These are phyloP conservation scores for Beauveria australis DNA, from an alignment of 2,329 filamentous ascomycete genomes.

Conservation along the genomic window DNA sequence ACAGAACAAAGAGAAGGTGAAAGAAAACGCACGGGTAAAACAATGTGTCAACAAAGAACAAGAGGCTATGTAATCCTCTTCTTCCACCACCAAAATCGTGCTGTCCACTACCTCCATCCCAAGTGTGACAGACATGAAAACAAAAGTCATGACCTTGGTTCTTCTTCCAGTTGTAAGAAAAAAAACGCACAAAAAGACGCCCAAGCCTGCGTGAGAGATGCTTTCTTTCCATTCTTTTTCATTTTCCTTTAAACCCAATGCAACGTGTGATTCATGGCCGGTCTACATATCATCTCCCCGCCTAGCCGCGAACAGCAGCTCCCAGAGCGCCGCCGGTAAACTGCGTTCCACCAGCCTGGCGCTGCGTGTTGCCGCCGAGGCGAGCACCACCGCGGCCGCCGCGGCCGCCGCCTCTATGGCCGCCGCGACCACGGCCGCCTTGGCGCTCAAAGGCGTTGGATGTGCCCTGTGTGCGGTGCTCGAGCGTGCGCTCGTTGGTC, in stretches of 20 bases:
- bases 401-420: slow-evolving; percentile 52
- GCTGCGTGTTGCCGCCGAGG: slow-evolving; percentile 49
- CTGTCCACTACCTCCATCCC: neutral
- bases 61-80: neutral
- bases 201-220: slow-evolving; percentile 5
- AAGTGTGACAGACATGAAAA: slow-evolving; percentile 8
- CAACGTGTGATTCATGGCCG: slow-evolving; percentile 8
- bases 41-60: neutral
- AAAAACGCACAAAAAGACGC: slow-evolving; percentile 10
- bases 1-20: slow-evolving; percentile 4
- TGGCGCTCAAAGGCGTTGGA: slow-evolving; percentile 93
- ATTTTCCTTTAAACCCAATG: slow-evolving; percentile 4
- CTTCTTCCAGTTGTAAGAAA: neutral
- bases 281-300: neutral
- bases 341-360: slow-evolving; percentile 65
- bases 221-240: slow-evolving; percentile 6
- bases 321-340: slow-evolving; percentile 77
- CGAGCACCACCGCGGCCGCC: slow-evolving; percentile 54
- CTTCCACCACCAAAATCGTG: slow-evolving; percentile 3
- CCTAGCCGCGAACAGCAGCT: slow-evolving; percentile 53
- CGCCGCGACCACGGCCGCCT: slow-evolving; percentile 67
- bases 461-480: slow-evolving; percentile 94
- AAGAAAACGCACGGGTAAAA: neutral
- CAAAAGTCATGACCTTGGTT: slow-evolving; percentile 1
- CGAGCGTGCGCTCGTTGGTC: slow-evolving; percentile 92